phyloP scores from a whole-genome alignment of 768 basidiomycete species.

The Mycena rebaudengoi region DNA sequence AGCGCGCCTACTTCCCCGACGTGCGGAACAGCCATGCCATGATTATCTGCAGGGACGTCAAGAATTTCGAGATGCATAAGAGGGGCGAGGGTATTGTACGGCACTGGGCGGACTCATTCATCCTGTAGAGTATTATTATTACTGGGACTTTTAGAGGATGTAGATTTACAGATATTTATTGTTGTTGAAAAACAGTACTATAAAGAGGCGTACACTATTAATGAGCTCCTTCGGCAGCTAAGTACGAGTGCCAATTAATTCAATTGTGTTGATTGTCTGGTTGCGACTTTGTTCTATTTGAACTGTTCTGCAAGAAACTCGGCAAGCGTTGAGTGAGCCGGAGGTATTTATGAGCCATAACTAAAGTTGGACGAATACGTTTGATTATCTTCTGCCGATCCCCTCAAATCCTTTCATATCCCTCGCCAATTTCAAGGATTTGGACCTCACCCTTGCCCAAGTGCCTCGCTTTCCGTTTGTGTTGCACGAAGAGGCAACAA shows the following conservation, averaged over 20 bases:
- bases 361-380: no score
- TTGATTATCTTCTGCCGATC: no score
- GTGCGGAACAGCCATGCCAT: conserved; percentile 74
- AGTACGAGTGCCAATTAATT: no score
- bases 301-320: no score
- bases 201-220: no score
- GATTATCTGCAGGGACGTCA: conserved; percentile 74
- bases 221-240: no score
- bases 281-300: no score
- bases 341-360: no score
- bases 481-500: neutral
- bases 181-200: neutral
- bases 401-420: neutral
- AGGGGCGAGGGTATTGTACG: conserved; percentile 69
- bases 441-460: neutral
- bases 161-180: neutral
- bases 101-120: neutral
- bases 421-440: neutral
- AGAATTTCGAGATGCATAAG: conserved; percentile 64
- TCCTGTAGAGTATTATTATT: no score
- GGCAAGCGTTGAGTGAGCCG: no score
- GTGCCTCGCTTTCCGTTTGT: neutral
- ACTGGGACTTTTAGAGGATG: no score
- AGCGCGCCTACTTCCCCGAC: conserved; percentile 67
- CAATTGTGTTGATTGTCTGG: no score